Percentiles rank a stretch among this genome's conserved stretches.
Evolutionary conservation across 371 early-diverging fungal species (phyloP).

Genomic region (Catenaria anguillulae): DNA sequence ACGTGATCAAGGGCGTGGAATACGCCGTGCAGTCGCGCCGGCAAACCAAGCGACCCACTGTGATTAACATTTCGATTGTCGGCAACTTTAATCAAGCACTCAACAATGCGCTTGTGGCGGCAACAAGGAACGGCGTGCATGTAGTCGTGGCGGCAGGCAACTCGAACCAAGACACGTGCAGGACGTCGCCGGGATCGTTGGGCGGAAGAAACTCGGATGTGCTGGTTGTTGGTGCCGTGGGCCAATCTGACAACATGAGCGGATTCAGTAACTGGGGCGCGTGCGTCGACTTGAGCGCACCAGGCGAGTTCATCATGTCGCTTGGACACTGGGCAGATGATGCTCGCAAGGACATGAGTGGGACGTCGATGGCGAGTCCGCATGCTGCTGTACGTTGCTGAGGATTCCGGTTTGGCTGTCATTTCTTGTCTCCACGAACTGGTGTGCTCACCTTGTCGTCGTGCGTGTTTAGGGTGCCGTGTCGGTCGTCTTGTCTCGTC

Average conservation of each 20-base stretch:
- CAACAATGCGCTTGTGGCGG: conserved; percentile 19
- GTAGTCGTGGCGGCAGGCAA: conserved; percentile 56
- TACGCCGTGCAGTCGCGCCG: conserved; percentile 7
- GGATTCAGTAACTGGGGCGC: conserved; percentile 34
- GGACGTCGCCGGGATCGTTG: conserved; percentile 46
- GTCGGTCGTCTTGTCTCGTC: not conserved
- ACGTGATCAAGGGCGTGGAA: conserved; percentile 16
- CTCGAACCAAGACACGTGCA: conserved; percentile 45
- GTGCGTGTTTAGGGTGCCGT: not conserved
- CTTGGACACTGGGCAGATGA: too few species aligned
- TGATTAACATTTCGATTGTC: conserved; percentile 16
- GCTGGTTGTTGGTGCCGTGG: conserved; percentile 51
- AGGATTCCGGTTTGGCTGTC: not conserved
- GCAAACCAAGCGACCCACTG: not conserved
- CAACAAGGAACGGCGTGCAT: conserved; percentile 30
- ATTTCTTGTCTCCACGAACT: not conserved
- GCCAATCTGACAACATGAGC: conserved; percentile 28
- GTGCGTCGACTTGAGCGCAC: conserved; percentile 45
- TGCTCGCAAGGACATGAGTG: conserved; percentile 19
- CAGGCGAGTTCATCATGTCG: conserved; percentile 19
- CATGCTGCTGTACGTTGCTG: conserved; percentile 28
- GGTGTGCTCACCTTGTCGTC: too few species aligned
- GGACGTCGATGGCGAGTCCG: conserved; percentile 47
- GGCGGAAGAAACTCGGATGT: conserved; percentile 33
- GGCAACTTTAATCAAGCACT: conserved; percentile 16